Base-by-base conservation (phyloP, 1,284 basidiomycete species). In the Wallemia hederae region DNA sequence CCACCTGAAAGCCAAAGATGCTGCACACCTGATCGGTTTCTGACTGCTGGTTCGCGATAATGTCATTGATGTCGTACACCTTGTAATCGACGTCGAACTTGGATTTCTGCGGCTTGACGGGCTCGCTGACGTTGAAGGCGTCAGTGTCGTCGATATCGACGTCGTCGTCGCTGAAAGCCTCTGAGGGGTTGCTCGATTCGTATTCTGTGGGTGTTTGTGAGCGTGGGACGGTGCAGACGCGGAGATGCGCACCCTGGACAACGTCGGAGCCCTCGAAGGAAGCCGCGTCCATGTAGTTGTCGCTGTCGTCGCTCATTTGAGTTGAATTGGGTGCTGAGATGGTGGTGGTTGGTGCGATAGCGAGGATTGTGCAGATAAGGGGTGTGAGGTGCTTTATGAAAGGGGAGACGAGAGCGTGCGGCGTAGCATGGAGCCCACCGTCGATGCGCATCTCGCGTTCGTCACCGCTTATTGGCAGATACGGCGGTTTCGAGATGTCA, bases 1-100 rank as follows among this genome's bases (percentile, higher is more conserved):
- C 27, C 1, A 58, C 57, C 31, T 61, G 25, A 29, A 64, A 61
- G 17, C 61, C 63, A 17, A 64, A 59, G 59, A 64, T 62, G 24
- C 55, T 58, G 14, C 62, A 62, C 0, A 63, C 60, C 55, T 60
- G 59, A 27, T 63, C 62, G 24, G 62, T 61, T 39, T 63, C 62
- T 24, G 27, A 22, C 11, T 58, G 28, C 55, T 64, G 63, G 55
- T 60, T 55, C 3, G 19, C 31, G 27, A 61, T 62, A 27, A 64
- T 33, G 34, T 64, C 63, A 15, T 62, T 27, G 24, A 63, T 59
- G n/a, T 29, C 28, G 28, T 63, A 60, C 26, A 63, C 55, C 24
- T 59, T 60, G 27, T 25, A 64, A 56, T 64, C 63, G 25, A 64
- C 62, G 19, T 49, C 39, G n/a, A 49, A 49, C 19, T 49, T 49